phyloP scores from a whole-genome alignment of 208 protist genomes.

The Leishmania martiniquensis region DNA sequence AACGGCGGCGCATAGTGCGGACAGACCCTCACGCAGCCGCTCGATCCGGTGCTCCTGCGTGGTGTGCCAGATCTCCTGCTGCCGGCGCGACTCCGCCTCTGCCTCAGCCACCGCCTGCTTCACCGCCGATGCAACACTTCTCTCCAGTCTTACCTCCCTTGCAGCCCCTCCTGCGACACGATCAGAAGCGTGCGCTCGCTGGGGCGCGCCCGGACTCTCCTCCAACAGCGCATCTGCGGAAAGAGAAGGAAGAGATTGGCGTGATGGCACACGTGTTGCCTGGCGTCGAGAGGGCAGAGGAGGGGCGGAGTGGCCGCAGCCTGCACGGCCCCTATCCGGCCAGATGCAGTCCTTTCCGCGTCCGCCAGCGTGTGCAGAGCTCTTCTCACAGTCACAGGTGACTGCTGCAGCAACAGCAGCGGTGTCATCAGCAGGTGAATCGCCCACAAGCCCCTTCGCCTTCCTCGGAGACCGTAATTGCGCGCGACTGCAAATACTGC shows the following conservation, averaged over 20 bases:
- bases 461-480: background rate
- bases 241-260: background rate
- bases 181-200: slow-evolving; percentile 5
- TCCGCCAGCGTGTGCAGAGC: background rate
- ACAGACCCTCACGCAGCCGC: slow-evolving; percentile 56
- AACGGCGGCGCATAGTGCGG: slow-evolving; percentile 70
- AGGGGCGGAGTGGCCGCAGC: background rate
- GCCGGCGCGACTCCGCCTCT: background rate
- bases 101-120: background rate
- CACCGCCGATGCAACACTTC: background rate
- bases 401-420: background rate
- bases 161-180: background rate
- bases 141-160: background rate
- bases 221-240: background rate
- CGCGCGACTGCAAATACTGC: background rate
- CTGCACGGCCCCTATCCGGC: background rate
- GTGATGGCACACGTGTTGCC: background rate
- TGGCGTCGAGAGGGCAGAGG: background rate
- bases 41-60: slow-evolving; percentile 27
- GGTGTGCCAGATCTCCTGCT: slow-evolving; percentile 15
- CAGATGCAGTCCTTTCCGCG: background rate
- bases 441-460: background rate
- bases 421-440: background rate
- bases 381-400: background rate
- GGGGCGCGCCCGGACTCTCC: background rate